Percentiles rank a stretch among this genome's conserved stretches.
Evolutionary conservation across 805 yeast genomes (phyloP).

Genomic region (Monosporozyma unispora): DNA sequence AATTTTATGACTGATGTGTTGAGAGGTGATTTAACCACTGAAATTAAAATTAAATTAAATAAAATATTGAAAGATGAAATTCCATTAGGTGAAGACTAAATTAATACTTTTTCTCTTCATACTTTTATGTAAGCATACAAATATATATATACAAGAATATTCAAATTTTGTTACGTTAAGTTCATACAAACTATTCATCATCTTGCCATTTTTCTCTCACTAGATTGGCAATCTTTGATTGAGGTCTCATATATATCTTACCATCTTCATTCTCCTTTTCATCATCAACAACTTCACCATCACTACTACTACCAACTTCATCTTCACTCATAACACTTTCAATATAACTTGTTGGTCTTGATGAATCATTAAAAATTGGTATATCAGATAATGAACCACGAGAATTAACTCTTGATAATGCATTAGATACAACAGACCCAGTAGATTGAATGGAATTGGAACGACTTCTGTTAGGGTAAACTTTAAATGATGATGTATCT

Average conservation of each 20-base stretch:
- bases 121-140: not conserved
- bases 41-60: slow-evolving; percentile 60
- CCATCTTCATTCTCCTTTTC: not conserved
- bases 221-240: slow-evolving; percentile 18
- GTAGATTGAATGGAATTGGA: slow-evolving; percentile 21
- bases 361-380: slow-evolving; percentile 41
- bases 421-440: slow-evolving; percentile 42
- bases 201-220: slow-evolving; percentile 23
- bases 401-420: slow-evolving; percentile 53
- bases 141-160: not conserved
- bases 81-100: slow-evolving; percentile 89
- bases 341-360: slow-evolving; percentile 2
- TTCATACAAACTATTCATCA: slow-evolving; percentile 8
- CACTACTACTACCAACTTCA: not conserved
- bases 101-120: not conserved
- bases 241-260: not conserved
- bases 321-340: slow-evolving; percentile 2
- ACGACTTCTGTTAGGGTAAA: slow-evolving; percentile 17
- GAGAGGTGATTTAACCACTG: slow-evolving; percentile 77
- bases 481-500: slow-evolving; percentile 5
- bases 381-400: slow-evolving; percentile 54
- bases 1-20: slow-evolving; percentile 69
- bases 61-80: slow-evolving; percentile 83
- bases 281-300: not conserved
- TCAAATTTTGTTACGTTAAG: no score